Conservation (phyloP, 768 basidiomycete species). For the Phylloporus scabripes region DNA sequence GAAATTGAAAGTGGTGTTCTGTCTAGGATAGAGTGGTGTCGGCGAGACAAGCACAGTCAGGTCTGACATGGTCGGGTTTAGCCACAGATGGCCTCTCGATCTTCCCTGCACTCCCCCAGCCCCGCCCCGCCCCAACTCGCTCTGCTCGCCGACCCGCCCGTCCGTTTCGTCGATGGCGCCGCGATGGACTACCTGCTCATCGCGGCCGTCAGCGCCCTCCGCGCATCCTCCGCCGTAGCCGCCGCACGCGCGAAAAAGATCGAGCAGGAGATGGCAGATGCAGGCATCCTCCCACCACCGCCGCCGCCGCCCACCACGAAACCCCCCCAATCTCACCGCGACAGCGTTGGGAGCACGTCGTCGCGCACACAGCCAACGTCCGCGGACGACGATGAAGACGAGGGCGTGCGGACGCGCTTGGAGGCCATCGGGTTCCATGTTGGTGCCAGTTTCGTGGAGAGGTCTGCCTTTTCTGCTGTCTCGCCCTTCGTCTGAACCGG, state of each 20-base stretch:
- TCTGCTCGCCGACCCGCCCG: constrained; percentile 61
- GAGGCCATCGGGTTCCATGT: constrained; percentile 85
- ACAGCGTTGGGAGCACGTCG: constrained; percentile 31
- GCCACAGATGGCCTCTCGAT: too few species aligned
- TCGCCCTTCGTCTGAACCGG: background rate
- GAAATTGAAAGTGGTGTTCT: constrained; percentile 26
- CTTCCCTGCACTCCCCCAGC: too few species aligned
- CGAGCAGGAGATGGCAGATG: constrained; percentile 75
- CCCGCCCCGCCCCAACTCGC: constrained; percentile 13
- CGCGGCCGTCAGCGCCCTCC: constrained; percentile 69
- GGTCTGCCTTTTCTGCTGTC: constrained; percentile 40
- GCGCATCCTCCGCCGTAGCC: constrained; percentile 69
- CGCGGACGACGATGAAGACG: constrained; percentile 53
- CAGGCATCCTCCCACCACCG: constrained; percentile 59
- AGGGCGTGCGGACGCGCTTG: constrained; percentile 59
- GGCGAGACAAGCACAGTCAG: constrained; percentile 32
- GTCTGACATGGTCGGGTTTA: constrained; percentile 25
- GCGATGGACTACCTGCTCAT: constrained; percentile 86
- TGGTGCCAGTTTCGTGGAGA: constrained; percentile 80
- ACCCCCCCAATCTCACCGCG: constrained; percentile 24
- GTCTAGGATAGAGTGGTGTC: constrained; percentile 23
- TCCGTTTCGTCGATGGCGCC: constrained; percentile 55
- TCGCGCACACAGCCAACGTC: constrained; percentile 10
- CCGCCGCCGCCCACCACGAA: constrained; percentile 40
- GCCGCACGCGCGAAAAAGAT: constrained; percentile 58